These are phyloP conservation scores for Juglanconis juglandina DNA, from an alignment of 2,329 filamentous ascomycete species.

Conservation along the genomic window DNA sequence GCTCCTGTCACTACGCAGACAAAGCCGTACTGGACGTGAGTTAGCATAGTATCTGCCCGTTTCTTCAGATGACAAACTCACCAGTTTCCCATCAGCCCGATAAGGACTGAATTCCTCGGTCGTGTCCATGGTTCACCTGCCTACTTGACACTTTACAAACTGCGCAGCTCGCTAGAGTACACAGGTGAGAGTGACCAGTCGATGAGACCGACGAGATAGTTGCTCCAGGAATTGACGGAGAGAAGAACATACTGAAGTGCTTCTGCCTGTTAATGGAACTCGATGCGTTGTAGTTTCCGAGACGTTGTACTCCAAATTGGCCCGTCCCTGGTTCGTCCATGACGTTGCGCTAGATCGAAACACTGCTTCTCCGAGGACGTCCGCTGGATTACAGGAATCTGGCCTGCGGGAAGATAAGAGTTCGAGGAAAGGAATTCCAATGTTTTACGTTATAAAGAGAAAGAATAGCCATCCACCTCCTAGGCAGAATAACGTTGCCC, in stretches of 20 bases:
- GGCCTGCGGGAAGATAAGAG: conserved; percentile 1
- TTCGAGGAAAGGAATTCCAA: no score
- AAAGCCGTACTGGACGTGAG: conserved; percentile 54
- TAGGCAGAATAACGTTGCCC: no score
- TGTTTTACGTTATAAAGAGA: no score
- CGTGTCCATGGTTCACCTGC: conserved; percentile 25
- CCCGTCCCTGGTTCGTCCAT: conserved; percentile 6
- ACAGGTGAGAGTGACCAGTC: no score
- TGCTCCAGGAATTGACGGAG: neutral
- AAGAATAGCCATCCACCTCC: no score
- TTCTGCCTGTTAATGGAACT: no score
- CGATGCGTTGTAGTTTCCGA: no score
- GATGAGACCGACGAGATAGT: no score
- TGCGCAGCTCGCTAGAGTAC: neutral
- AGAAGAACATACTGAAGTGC: neutral
- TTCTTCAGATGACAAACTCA: conserved; percentile 27
- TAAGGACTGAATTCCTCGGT: conserved; percentile 55
- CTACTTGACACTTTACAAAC: neutral
- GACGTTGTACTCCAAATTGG: neutral
- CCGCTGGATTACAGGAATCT: conserved; percentile 11
- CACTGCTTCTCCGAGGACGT: conserved; percentile 14
- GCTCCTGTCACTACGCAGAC: conserved; percentile 63
- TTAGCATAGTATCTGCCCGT: neutral
- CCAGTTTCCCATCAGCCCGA: conserved; percentile 54
- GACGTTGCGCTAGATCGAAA: neutral